Base-by-base conservation (phyloP, 345 rosid genomes). In the Xanthoceras sorbifolium region DNA sequence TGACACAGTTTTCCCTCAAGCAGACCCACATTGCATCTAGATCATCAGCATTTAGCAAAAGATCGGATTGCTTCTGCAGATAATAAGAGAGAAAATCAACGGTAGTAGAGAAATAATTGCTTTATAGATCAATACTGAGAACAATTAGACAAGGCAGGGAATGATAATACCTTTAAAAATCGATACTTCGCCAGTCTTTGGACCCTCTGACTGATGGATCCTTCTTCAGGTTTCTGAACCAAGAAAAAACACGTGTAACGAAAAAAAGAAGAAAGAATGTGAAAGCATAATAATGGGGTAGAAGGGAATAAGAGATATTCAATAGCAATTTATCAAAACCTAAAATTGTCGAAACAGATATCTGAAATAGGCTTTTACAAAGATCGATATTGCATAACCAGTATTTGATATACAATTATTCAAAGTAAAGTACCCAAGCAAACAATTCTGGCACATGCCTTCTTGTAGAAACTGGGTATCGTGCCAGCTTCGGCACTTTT, bases 11-110 rank as follows among this genome's bases (percentile, higher is more conserved):
- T 80, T 96, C 99, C 83, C 99, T 90, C 82, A 96, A 86, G 87
- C 97, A 96, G 84, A 86, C 91, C 99, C 98, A 96, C 99, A 96
- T 96, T 64, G 97, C 97, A 87, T 95, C 97, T 79, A 96, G 87
- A 84, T 96, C 99, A 84, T 96, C 99, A 12, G 97, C 94, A 60
- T 96, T 96, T 59, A 94, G 87, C 84, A 96, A 82, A 75, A 92
- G 91, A 90, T 96, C 99, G 4, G 98, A 92, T 87, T 96, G 99
- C 78, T 94, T 96, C 99, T 96, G 97, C 80, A 87, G 72, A 80
- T 75, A 72, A 61, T 55, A 85, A 67, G 44, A 23, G 61, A 65
- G 20, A 69, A 77, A 31, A 82, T 26, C 52, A 54, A 57, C 28
- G 25, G 31, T 52, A 54, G 68, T 6, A 72, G 6, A 54, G 3